phyloP scores from a whole-genome alignment of 2,329 filamentous ascomycete species.

The Pyrenochaeta sp. region DNA sequence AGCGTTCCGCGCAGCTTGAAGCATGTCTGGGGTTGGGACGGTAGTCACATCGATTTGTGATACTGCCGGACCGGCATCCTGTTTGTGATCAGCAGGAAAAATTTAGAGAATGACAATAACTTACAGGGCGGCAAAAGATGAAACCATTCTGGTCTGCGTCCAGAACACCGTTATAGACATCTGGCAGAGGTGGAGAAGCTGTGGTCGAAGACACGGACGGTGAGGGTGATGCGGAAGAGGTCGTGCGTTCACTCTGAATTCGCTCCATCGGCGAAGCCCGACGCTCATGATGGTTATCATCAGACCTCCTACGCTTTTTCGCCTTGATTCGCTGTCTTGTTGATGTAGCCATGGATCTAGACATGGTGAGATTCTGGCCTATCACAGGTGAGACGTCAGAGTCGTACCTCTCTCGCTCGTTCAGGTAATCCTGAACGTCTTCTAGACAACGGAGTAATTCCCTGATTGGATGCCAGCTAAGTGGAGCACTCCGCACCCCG shows the following conservation, averaged over 20 bases:
- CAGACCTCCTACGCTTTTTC: conserved; percentile 32
- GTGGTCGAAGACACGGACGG: conserved; percentile 23
- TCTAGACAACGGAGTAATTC: conserved; percentile 51
- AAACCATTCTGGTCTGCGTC: conserved; percentile 46
- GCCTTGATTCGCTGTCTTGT: conserved; percentile 21
- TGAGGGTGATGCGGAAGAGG: conserved; percentile 30
- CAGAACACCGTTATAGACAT: conserved; percentile 53
- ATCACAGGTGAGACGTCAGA: not conserved
- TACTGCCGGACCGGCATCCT: conserved; percentile 26
- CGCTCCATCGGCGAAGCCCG: conserved; percentile 30
- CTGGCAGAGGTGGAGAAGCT: not conserved
- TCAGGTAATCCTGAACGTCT: conserved; percentile 53
- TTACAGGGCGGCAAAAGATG: conserved; percentile 44
- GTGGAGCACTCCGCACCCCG: conserved; percentile 27
- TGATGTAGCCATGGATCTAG: not conserved
- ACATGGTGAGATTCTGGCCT: no score
- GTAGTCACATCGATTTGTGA: conserved; percentile 36
- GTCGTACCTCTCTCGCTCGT: conserved; percentile 34
- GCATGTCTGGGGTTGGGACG: conserved; percentile 49
- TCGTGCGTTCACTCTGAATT: conserved; percentile 14
- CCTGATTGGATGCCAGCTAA: conserved; percentile 54
- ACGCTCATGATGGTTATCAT: conserved; percentile 22
- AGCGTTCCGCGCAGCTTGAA: conserved; percentile 30
- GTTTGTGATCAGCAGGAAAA: not conserved
- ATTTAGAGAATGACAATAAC: conserved; percentile 4